Conservation (phyloP, 306 rosid genomes). For the Psophocarpus tetragonolobus region DNA sequence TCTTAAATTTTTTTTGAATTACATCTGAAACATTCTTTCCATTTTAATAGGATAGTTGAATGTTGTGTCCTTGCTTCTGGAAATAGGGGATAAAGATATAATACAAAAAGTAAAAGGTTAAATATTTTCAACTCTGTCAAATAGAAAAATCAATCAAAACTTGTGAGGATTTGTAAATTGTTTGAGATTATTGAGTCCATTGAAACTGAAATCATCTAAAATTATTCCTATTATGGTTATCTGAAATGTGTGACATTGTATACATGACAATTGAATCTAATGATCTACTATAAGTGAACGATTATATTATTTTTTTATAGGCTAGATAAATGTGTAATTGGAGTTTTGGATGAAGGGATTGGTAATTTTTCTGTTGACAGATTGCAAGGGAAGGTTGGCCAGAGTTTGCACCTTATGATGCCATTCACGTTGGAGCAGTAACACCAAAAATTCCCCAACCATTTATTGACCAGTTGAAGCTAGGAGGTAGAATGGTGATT, state of each 20-base stretch:
- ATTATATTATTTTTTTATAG: neutral
- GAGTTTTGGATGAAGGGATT: neutral
- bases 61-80: too few species aligned
- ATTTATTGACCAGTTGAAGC: conserved; percentile 87
- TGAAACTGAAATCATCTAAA: too few species aligned
- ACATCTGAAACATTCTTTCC: conserved; percentile 22
- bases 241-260: neutral
- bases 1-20: conserved; percentile 20
- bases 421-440: conserved; percentile 98
- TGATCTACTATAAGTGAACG: neutral
- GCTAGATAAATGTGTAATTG: neutral
- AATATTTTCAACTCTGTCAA: too few species aligned
- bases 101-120: too few species aligned
- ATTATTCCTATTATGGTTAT: neutral
- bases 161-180: too few species aligned
- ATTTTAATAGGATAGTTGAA: conserved; percentile 9
- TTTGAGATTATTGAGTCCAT: too few species aligned
- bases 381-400: conserved; percentile 95
- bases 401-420: conserved; percentile 82
- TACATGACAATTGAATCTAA: neutral
- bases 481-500: conserved; percentile 98
- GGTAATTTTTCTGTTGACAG: conserved; percentile 45
- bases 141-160: too few species aligned
- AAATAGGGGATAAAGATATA: too few species aligned
- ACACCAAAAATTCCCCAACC: conserved; percentile 81